Base-by-base conservation (phyloP, 176 grass and related monocot species). In the Saccharum spontaneum region DNA sequence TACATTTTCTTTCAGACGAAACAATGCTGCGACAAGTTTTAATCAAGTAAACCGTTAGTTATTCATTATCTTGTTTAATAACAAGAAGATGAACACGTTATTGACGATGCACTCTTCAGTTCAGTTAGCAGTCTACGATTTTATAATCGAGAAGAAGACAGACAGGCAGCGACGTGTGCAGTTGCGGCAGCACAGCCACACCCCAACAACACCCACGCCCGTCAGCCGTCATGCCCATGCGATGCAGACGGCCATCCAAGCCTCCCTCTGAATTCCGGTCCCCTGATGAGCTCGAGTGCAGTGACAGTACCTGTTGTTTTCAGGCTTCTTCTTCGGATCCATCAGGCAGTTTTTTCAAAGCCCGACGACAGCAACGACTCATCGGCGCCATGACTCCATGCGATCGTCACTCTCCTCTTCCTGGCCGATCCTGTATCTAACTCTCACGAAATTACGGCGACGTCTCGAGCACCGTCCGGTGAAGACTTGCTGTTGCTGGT, bases 251-350 rank as follows among this genome's bases (percentile, higher is more conserved):
- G 50, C 16, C 48, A 17, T 52, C 48, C 48, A 52, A 17, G 49
- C 30, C 16, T 28, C 11, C 22, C 71, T 50, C 71, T 22, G 73
- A 20, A 55, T 76, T 1, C 61, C 26, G 61, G 78, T 28, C 40
- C 40, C 57, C 3, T 20, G 24, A 14, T 54, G 16, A 61, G 40
- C 16, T 65, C 61, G 61, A 52, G 61, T 79, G 61, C 77, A 49
- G 62, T 15, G 57, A 65, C 10, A 31, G 76, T 49, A 67, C 33
- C 69, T 40, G 70, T 75, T 55, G 61, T 17, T 81, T 75, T 81
- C 69, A 40, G 57, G 34, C 12, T 8, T 16, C n/a, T 8, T 26
- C 18, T 6, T 8, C 39, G 33, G 75, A 79, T 18, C 54, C 15
- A 2, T 22, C 68, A 28, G 18, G 22, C 40, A 49, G 8, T 33